These are phyloP conservation scores for Clonostachys byssicola DNA, from an alignment of 2,329 filamentous ascomycete genomes.

Conservation along the genomic window DNA sequence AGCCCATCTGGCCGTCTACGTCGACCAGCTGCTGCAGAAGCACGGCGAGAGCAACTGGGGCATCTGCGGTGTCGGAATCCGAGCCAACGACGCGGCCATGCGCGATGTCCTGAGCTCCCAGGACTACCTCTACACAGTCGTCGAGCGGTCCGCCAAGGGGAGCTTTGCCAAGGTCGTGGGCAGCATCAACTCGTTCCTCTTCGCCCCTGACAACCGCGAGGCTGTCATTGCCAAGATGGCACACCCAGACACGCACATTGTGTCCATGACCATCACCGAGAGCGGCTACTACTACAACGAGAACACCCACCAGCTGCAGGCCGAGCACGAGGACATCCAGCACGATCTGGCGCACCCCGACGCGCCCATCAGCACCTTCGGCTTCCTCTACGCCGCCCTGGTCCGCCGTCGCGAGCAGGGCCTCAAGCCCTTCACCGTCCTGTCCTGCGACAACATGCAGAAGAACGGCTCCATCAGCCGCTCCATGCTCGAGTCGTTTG, in stretches of 20 bases:
- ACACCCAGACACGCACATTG: constrained; percentile 47
- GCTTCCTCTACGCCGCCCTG: constrained; percentile 47
- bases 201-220: constrained; percentile 44
- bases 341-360: constrained; percentile 39
- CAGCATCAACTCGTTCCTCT: constrained; percentile 48
- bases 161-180: constrained; percentile 42
- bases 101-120: constrained; percentile 42
- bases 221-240: constrained; percentile 50
- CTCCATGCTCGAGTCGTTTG: constrained; percentile 46
- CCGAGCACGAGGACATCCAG: constrained; percentile 43
- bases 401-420: constrained; percentile 37
- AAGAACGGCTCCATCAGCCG: constrained; percentile 50
- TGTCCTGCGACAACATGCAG: constrained; percentile 55
- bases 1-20: constrained; percentile 47
- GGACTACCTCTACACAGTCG: constrained; percentile 48
- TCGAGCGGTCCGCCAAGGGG: constrained; percentile 48
- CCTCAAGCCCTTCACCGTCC: constrained; percentile 46
- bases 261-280: constrained; percentile 52
- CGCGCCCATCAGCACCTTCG: constrained; percentile 41
- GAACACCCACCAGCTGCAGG: constrained; percentile 47
- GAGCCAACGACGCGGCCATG: constrained; percentile 44
- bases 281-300: constrained; percentile 55
- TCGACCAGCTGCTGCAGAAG: constrained; percentile 41
- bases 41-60: constrained; percentile 38
- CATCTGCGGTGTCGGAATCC: constrained; percentile 47